phyloP scores from a whole-genome alignment of 805 yeast genomes.

The Naumovozyma dairenensis region DNA sequence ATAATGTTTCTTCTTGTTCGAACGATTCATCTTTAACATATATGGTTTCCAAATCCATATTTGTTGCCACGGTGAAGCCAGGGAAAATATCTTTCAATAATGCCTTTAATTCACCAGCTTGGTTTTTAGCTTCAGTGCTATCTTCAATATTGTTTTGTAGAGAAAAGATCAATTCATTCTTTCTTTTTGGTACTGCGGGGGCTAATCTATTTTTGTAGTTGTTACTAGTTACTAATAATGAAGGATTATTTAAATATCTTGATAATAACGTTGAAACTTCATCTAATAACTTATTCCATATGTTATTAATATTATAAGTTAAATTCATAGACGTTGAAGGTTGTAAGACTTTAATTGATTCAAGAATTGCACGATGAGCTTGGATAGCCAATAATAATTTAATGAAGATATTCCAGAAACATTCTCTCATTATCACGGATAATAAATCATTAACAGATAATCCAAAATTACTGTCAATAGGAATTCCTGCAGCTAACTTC shows the following conservation, averaged over 20 bases:
- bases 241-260: constrained; percentile 15
- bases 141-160: constrained; percentile 23
- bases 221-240: constrained; percentile 2
- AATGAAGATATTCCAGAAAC: constrained; percentile 61
- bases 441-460: constrained; percentile 37
- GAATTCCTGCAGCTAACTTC: constrained; percentile 19
- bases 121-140: constrained; percentile 21
- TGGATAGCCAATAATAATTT: constrained; percentile 56
- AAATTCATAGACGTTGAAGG: constrained; percentile 15
- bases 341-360: constrained; percentile 36
- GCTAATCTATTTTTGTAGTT: not conserved
- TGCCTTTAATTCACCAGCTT: constrained; percentile 34
- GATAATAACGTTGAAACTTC: constrained; percentile 16
- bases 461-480: constrained; percentile 25
- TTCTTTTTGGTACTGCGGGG: constrained; percentile 10
- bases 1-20: constrained; percentile 52
- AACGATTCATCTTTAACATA: constrained; percentile 54
- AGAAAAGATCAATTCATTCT: constrained; percentile 13
- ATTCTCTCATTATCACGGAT: constrained; percentile 51
- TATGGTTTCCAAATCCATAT: constrained; percentile 30
- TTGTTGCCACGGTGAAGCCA: constrained; percentile 40
- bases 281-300: constrained; percentile 37
- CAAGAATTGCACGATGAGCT: constrained; percentile 56
- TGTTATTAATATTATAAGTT: constrained; percentile 30
- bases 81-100: constrained; percentile 59